phyloP scores from a whole-genome alignment of 2,329 filamentous ascomycete genomes.

The Pseudocercospora pini-densiflorae region DNA sequence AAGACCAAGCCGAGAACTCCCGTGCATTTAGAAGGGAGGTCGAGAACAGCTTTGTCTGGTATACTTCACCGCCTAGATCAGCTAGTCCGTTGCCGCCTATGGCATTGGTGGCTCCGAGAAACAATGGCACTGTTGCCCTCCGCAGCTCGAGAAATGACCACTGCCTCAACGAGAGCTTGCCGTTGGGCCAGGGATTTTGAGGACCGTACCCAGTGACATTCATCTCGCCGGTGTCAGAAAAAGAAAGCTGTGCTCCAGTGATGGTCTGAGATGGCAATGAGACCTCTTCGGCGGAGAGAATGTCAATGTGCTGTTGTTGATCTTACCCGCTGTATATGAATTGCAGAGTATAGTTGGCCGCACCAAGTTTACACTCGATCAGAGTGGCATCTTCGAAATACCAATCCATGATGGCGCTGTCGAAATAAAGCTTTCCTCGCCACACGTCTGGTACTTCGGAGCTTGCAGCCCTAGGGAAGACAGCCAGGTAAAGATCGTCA shows the following conservation, averaged over 20 bases:
- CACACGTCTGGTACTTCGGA: background rate
- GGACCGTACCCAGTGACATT: background rate
- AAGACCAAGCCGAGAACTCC: conserved; percentile 2
- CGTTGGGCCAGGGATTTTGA: background rate
- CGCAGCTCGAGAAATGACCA: conserved; percentile 6
- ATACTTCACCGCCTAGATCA: background rate
- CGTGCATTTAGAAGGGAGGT: conserved; percentile 5
- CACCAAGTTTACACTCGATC: conserved; percentile 10
- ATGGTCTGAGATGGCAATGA: background rate
- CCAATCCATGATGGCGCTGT: conserved; percentile 15
- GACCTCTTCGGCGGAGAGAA: conserved; percentile 3
- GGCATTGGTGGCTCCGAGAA: conserved; percentile 7
- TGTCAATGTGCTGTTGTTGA: conserved; percentile 14
- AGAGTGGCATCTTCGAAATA: conserved; percentile 16
- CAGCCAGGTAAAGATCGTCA: conserved; percentile 5
- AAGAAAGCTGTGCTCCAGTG: background rate
- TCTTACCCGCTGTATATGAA: conserved; percentile 7
- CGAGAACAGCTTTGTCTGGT: conserved; percentile 6
- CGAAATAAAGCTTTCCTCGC: background rate
- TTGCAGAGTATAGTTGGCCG: conserved; percentile 5
- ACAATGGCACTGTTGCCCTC: conserved; percentile 1
- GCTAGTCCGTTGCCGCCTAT: background rate
- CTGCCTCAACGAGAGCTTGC: background rate
- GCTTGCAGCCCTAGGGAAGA: conserved; percentile 2
- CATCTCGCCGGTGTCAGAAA: background rate